Evolutionary conservation across 257 asterid genomes (phyloP).

Genomic region (Penstemon newberryi): DNA sequence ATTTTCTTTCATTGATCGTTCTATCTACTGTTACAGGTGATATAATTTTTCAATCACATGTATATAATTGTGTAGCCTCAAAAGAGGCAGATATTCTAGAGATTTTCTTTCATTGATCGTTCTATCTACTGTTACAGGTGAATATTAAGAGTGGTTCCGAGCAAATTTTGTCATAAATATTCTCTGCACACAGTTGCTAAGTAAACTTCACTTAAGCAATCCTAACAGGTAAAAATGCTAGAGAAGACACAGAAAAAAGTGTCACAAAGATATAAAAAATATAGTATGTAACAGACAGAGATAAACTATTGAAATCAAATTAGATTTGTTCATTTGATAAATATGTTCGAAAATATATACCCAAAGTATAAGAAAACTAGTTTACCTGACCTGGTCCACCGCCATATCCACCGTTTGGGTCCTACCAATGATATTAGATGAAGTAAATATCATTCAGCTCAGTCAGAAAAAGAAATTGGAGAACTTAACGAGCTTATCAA

Average conservation of each 20-base stretch:
- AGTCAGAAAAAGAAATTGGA: neutral
- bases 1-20: too few species aligned
- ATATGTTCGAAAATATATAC: neutral
- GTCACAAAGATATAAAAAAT: neutral
- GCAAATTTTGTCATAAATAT: neutral
- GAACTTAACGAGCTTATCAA: constrained; percentile 1
- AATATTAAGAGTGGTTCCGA: constrained; percentile 1
- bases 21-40: neutral
- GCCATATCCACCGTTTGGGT: constrained; percentile 88
- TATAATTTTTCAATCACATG: constrained; percentile 2
- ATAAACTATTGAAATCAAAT: constrained; percentile 5
- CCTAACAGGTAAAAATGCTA: constrained; percentile 1
- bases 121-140: neutral
- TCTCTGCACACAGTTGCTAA: neutral
- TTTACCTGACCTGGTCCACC: constrained; percentile 99
- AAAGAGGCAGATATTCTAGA: too few species aligned
- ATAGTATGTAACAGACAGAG: neutral
- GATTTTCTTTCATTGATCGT: too few species aligned
- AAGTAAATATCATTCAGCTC: neutral
- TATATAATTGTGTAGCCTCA: too few species aligned
- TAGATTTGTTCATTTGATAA: neutral
- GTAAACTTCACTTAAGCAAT: constrained; percentile 6
- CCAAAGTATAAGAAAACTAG: constrained; percentile 18
- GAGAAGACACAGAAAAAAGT: too few species aligned
- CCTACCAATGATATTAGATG: constrained; percentile 49